A percentile compares a stretch with the other conserved stretches of the same genome.
Evolutionary conservation across 2,329 filamentous ascomycete species (phyloP).

Genomic region (Byssochlamys sp.): DNA sequence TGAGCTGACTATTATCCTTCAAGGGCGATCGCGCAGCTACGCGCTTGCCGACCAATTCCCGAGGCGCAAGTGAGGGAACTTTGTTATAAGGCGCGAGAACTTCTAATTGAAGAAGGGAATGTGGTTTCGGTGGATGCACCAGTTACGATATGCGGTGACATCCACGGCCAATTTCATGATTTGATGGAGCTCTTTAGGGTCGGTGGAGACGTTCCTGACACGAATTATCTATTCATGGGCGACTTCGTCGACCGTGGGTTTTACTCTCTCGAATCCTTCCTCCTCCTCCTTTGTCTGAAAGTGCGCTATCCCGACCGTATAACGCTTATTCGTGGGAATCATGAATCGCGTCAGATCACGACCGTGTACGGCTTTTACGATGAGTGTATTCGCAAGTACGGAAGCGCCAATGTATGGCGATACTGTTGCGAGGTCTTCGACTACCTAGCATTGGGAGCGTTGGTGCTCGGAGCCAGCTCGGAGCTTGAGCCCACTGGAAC

Average conservation of each 20-base stretch:
- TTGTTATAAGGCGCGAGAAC: constrained; percentile 91
- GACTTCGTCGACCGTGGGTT: constrained; percentile 97
- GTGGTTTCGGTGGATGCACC: constrained; percentile 91
- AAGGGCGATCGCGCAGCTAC: constrained; percentile 88
- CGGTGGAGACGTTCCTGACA: constrained; percentile 86
- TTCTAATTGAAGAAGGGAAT: constrained; percentile 94
- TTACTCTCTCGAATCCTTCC: constrained; percentile 93
- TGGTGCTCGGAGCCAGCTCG: constrained; percentile 74
- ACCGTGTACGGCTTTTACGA: constrained; percentile 98
- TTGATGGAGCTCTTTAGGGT: constrained; percentile 94
- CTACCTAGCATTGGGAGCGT: constrained; percentile 81
- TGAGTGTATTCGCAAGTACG: constrained; percentile 90
- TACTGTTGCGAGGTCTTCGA: constrained; percentile 98
- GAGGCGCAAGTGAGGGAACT: constrained; percentile 91
- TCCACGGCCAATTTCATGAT: constrained; percentile 93
- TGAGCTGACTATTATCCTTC: constrained; percentile 9
- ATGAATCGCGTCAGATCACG: constrained; percentile 93
- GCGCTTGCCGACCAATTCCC: constrained; percentile 90
- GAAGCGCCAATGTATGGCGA: constrained; percentile 90
- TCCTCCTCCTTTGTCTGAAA: constrained; percentile 89
- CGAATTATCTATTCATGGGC: constrained; percentile 95
- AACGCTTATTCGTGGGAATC: constrained; percentile 88
- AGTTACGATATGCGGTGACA: constrained; percentile 94
- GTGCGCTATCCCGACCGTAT: constrained; percentile 95
- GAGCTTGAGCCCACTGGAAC: constrained; percentile 51